Base-by-base conservation (phyloP, 208 protist genomes). In the Phytomonas sp. region DNA sequence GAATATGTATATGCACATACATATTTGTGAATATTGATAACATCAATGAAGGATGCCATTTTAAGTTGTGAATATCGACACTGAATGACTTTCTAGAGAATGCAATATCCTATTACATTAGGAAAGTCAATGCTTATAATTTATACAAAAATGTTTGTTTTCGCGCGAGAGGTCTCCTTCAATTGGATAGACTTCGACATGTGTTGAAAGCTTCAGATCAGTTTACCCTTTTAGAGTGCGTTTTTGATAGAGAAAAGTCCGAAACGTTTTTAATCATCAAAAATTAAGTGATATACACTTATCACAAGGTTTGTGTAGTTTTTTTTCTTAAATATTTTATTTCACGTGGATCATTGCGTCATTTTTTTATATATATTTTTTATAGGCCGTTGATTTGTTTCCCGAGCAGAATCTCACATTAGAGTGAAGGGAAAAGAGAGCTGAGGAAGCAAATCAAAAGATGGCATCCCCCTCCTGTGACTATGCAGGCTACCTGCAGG, bases 401-500 rank as follows among this genome's bases (percentile, higher is more conserved):
- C 40, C 40, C 1, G 40, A 49, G 40, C 40, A 49, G 2, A 49
- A 49, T 49, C 40, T 49, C 40, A 19, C 7, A 49, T 16, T 49
- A 49, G 40, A 49, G 40, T 49, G 40, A 49, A 19, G 19, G 40
- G 14, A 12, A 19, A 49, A 16, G 1, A 49, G 34, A 10, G 19
- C 40, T 49, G 40, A 19, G 40, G 40, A 16, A 12, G 19, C 40
- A 49, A 49, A 23, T 49, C 40, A 4, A 49, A 49, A 16, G 40
- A 49, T 49, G 40, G 12, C 40, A 49, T 19, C 7, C 12, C 40
- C 40, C 14, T 19, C 14, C 40, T 23, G 40, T 49, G 73, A 77
- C 31, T 73, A 65, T 40, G 67, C 73, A 62, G 73, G 73, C 19
- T 77, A 67, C 45, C 63, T 77, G 16, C 73, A 73, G 52, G 49